Percentiles rank a stretch among this genome's conserved stretches.
phyloP scores from a whole-genome alignment of 129 eudicot genomes.

The Helianthus tuberosus region DNA sequence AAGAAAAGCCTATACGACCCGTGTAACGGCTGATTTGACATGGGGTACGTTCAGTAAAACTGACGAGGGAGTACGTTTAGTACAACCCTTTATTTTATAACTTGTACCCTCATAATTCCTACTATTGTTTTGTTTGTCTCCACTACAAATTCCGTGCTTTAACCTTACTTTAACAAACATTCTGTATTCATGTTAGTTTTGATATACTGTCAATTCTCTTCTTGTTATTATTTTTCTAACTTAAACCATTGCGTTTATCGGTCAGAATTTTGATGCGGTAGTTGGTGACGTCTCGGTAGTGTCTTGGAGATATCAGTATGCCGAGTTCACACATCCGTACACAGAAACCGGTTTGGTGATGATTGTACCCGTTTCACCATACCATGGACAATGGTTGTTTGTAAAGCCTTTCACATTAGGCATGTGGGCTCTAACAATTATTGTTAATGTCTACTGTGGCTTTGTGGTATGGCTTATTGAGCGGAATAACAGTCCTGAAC shows the following conservation, averaged over 20 bases:
- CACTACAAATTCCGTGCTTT: no score
- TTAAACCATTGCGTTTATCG: not conserved
- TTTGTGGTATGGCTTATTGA: conserved; percentile 60
- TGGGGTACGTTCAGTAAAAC: no score
- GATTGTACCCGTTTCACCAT: conserved; percentile 47
- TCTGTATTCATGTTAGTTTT: not conserved
- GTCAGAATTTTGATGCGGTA: conserved; percentile 48
- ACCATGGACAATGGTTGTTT: conserved; percentile 42
- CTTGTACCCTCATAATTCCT: not conserved
- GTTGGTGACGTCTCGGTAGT: conserved; percentile 55
- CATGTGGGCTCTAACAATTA: conserved; percentile 48
- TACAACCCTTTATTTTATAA: not conserved
- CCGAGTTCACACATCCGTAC: conserved; percentile 59
- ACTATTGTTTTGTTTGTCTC: no score
- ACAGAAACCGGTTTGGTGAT: conserved; percentile 48
- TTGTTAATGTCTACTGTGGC: conserved; percentile 43
- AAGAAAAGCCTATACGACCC: no score
- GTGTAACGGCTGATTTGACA: no score
- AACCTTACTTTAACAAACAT: not conserved
- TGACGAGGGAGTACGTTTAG: no score
- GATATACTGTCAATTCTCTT: not conserved
- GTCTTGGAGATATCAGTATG: conserved; percentile 34
- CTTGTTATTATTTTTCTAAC: not conserved
- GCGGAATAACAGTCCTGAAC: conserved; percentile 32
- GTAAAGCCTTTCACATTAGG: conserved; percentile 54